These are phyloP conservation scores for Thelephora ganbajun DNA, from an alignment of 768 basidiomycete species.

Conservation along the genomic window DNA sequence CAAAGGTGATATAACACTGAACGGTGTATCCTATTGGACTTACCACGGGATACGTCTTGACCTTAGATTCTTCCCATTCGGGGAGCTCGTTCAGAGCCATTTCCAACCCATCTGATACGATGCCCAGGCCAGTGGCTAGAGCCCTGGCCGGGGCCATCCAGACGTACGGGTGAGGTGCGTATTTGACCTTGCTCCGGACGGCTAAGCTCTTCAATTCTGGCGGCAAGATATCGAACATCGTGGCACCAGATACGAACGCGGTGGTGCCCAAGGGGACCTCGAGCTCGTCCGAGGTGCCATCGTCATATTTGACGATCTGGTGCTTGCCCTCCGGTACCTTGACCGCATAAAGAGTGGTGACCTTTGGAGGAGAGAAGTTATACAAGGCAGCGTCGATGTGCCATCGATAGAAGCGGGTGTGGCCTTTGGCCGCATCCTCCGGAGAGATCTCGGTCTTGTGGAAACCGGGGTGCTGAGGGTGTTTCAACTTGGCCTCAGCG, in stretches of 20 bases:
- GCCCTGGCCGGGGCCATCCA: slow-evolving; percentile 79
- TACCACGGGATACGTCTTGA: slow-evolving; percentile 61
- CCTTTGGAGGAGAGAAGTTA: slow-evolving; percentile 63
- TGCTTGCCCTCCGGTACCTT: slow-evolving; percentile 48
- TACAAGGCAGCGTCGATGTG: slow-evolving; percentile 86
- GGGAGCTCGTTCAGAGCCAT: slow-evolving; percentile 54
- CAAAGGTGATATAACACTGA: slow-evolving; percentile 1
- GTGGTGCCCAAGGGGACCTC: slow-evolving; percentile 78
- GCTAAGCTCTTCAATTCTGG: slow-evolving; percentile 64
- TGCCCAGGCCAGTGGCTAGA: slow-evolving; percentile 67
- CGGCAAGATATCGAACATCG: slow-evolving; percentile 74
- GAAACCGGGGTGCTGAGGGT: slow-evolving; percentile 77
- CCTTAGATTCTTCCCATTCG: slow-evolving; percentile 63
- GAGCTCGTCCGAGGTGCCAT: slow-evolving; percentile 76
- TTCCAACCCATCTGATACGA: slow-evolving; percentile 69
- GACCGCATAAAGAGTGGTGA: slow-evolving; percentile 76
- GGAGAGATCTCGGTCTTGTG: slow-evolving; percentile 66
- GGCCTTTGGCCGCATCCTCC: slow-evolving; percentile 64
- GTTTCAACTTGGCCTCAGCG: slow-evolving; percentile 64
- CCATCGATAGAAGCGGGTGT: slow-evolving; percentile 86
- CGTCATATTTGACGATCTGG: slow-evolving; percentile 68
- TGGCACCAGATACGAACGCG: slow-evolving; percentile 67
- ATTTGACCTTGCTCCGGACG: slow-evolving; percentile 60
- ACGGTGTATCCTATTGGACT: slow-evolving; percentile 7
- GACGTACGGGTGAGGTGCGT: slow-evolving; percentile 79